Evolutionary conservation across 2,329 filamentous ascomycete species (phyloP).

Genomic region (Paracorniculantispora psalliotae): DNA sequence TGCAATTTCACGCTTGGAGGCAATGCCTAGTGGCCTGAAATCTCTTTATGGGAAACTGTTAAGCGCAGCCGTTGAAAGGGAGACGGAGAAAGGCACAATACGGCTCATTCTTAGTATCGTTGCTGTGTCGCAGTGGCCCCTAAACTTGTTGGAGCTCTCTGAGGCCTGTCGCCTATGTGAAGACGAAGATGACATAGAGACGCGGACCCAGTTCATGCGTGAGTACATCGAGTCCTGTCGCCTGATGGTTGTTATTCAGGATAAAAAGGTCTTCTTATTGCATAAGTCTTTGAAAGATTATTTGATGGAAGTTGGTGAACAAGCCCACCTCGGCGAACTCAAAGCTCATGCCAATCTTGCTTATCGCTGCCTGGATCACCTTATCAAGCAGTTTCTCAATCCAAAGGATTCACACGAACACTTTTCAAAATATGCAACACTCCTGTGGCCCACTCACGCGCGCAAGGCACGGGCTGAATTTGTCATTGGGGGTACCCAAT

Average conservation of each 20-base stretch:
- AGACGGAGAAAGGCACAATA: not conserved
- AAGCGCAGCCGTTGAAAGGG: constrained; percentile 6
- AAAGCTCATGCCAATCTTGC: not conserved
- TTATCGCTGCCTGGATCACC: not conserved
- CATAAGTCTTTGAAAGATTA: constrained; percentile 19
- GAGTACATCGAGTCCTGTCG: constrained; percentile 17
- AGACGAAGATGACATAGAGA: constrained; percentile 13
- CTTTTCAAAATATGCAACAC: constrained; percentile 7
- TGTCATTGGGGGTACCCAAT: not conserved
- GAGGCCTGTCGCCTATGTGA: constrained; percentile 14
- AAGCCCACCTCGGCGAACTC: not conserved
- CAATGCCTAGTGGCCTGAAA: constrained; percentile 19
- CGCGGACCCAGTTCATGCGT: constrained; percentile 12
- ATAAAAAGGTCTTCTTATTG: constrained; percentile 15
- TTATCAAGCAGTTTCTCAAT: not conserved
- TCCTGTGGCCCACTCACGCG: constrained; percentile 9
- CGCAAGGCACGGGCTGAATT: constrained; percentile 10
- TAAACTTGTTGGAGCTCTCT: constrained; percentile 17
- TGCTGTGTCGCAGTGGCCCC: constrained; percentile 5
- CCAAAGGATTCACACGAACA: not conserved
- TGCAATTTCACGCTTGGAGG: constrained; percentile 17
- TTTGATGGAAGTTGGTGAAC: not conserved
- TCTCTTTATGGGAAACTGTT: constrained; percentile 17
- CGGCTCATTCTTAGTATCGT: constrained; percentile 14
- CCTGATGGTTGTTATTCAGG: constrained; percentile 16